Percentiles rank a stretch among this genome's conserved stretches.
These are phyloP conservation scores for Penicillium freii DNA, from an alignment of 2,329 filamentous ascomycete genomes.

Conservation along the genomic window DNA sequence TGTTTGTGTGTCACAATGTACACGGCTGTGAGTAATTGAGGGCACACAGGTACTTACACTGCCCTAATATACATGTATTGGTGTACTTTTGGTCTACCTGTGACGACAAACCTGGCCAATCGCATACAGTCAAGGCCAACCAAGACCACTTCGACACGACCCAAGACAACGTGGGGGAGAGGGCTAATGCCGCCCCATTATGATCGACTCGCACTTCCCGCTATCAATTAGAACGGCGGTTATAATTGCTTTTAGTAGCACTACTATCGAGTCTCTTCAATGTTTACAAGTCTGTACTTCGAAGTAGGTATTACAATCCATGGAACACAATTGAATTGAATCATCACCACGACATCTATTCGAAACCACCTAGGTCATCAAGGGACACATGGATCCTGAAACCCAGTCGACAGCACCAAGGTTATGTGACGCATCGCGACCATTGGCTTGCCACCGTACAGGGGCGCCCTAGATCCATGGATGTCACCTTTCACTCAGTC, in stretches of 20 bases:
- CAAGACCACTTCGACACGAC: background rate
- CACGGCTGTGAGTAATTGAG: background rate
- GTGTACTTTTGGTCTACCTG: background rate
- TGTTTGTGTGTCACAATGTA: slow-evolving; percentile 14
- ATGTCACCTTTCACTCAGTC: slow-evolving; percentile 19
- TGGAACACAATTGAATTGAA: background rate
- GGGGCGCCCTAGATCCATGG: slow-evolving; percentile 12
- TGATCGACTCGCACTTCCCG: slow-evolving; percentile 3
- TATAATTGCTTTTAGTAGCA: background rate
- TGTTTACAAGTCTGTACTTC: background rate
- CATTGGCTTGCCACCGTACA: slow-evolving; percentile 17
- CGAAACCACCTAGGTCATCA: background rate
- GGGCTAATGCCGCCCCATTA: background rate
- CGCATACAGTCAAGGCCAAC: background rate
- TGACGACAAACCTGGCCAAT: slow-evolving; percentile 3
- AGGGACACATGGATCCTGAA: slow-evolving; percentile 8
- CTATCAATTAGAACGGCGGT: background rate
- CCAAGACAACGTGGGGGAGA: background rate
- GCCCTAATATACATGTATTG: background rate
- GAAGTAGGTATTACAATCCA: background rate
- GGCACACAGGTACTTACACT: background rate
- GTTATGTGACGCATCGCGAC: background rate
- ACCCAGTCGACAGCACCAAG: background rate
- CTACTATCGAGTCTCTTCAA: background rate
- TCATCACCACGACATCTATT: background rate